phyloP scores from a whole-genome alignment of 1,139 yeast species.

The Yamadazyma blattariae region DNA sequence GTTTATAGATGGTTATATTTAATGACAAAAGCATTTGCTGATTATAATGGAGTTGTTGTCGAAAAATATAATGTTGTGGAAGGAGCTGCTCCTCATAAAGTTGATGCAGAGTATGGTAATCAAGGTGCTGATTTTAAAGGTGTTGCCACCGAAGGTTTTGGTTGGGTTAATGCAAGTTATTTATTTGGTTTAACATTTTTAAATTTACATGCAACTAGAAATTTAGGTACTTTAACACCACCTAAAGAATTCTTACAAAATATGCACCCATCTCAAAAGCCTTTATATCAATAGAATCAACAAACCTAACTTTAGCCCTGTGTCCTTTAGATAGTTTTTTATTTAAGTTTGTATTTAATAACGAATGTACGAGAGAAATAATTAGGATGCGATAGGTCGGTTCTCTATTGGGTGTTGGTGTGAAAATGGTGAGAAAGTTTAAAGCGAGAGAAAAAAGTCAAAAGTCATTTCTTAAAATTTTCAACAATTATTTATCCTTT shows the following conservation, averaged over 20 bases:
- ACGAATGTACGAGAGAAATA: no score
- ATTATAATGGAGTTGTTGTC: slow-evolving; percentile 91
- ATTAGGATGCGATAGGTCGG: neutral
- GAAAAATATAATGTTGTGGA: slow-evolving; percentile 92
- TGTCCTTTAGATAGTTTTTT: no score
- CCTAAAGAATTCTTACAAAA: slow-evolving; percentile 66
- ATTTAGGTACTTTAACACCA: slow-evolving; percentile 79
- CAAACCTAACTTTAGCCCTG: no score
- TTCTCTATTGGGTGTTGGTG: neutral
- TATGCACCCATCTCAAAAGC: slow-evolving; percentile 45
- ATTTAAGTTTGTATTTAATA: no score
- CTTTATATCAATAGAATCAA: slow-evolving; percentile 12
- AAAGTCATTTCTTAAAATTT: no score
- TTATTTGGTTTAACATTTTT: slow-evolving; percentile 70
- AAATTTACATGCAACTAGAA: slow-evolving; percentile 68
- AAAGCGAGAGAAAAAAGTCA: no score
- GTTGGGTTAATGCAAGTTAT: slow-evolving; percentile 94
- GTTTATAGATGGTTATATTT: slow-evolving; percentile 85
- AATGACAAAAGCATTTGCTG: slow-evolving; percentile 91
- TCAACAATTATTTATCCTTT: no score
- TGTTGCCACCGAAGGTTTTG: slow-evolving; percentile 94
- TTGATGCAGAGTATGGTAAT: slow-evolving; percentile 95
- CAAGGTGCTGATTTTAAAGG: slow-evolving; percentile 93
- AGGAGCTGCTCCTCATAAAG: slow-evolving; percentile 83
- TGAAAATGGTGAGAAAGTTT: neutral